Conservation (phyloP, 331 rosid species). For the Quercus lobata region DNA sequence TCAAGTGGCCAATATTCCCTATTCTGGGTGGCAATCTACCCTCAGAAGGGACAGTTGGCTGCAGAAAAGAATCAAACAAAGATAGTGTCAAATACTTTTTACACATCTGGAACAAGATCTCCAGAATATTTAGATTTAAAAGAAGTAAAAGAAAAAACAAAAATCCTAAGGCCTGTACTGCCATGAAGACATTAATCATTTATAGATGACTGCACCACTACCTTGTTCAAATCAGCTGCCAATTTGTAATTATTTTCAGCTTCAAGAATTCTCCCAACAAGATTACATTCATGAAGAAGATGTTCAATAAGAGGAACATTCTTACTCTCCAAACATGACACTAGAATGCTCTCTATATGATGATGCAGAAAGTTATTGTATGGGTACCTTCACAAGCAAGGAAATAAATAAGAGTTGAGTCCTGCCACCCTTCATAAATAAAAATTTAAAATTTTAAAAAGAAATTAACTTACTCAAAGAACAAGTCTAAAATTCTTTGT, state of each 20-base stretch:
- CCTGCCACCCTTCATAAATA: not conserved
- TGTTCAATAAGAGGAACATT: conserved; percentile 70
- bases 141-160: not conserved
- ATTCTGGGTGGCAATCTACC: conserved; percentile 76
- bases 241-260: conserved; percentile 68
- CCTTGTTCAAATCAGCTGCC: conserved; percentile 65
- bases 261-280: conserved; percentile 68
- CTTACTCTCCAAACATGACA: conserved; percentile 90
- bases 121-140: not conserved
- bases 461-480: conserved; percentile 71
- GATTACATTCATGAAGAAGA: conserved; percentile 72
- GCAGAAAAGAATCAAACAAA: conserved; percentile 35
- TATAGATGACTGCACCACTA: conserved; percentile 6
- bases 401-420: conserved; percentile 25
- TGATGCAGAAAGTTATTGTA: conserved; percentile 96
- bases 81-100: not conserved
- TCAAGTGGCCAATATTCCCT: conserved; percentile 91
- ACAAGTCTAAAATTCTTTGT: conserved; percentile 73
- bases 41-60: conserved; percentile 83
- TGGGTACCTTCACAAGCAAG: conserved; percentile 69
- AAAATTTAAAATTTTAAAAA: not conserved
- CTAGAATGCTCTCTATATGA: conserved; percentile 75
- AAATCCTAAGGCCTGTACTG: not conserved
- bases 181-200: conserved; percentile 6
- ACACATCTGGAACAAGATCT: not conserved